These are phyloP conservation scores for Starmerella potacharoeniae DNA, from an alignment of 805 yeast species.

Conservation along the genomic window DNA sequence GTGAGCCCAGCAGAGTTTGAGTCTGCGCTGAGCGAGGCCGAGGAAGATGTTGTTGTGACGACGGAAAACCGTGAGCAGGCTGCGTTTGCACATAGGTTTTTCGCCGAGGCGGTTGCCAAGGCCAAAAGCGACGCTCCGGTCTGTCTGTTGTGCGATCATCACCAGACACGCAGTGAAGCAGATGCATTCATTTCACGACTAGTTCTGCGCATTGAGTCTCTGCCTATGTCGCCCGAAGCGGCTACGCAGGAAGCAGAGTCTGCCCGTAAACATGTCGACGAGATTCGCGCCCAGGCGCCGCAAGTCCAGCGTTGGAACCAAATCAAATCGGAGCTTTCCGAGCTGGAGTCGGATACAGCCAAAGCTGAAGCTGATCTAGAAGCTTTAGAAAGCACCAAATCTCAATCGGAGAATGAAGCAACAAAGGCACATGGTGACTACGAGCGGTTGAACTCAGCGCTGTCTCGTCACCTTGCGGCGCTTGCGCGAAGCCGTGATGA, in stretches of 20 bases:
- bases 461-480: not conserved
- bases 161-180: constrained; percentile 36
- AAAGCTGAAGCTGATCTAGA: not conserved
- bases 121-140: constrained; percentile 43
- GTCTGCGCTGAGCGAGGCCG: constrained; percentile 34
- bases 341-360: not conserved
- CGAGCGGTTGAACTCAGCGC: not conserved
- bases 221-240: constrained; percentile 29
- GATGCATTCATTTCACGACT: constrained; percentile 18
- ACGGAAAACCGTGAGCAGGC: constrained; percentile 56
- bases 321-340: not conserved
- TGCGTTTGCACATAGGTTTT: constrained; percentile 59
- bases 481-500: not conserved
- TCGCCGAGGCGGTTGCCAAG: constrained; percentile 51
- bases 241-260: constrained; percentile 28
- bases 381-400: not conserved
- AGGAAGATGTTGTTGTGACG: constrained; percentile 49
- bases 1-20: constrained; percentile 17
- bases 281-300: constrained; percentile 4
- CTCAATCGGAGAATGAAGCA: not conserved
- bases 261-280: constrained; percentile 10
- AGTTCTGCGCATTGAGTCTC: constrained; percentile 28
- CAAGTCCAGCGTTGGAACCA: not conserved
- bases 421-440: not conserved
- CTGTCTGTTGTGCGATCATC: constrained; percentile 65